phyloP scores from a whole-genome alignment of 2,329 filamentous ascomycete genomes.

The Didymellaceae sp. region DNA sequence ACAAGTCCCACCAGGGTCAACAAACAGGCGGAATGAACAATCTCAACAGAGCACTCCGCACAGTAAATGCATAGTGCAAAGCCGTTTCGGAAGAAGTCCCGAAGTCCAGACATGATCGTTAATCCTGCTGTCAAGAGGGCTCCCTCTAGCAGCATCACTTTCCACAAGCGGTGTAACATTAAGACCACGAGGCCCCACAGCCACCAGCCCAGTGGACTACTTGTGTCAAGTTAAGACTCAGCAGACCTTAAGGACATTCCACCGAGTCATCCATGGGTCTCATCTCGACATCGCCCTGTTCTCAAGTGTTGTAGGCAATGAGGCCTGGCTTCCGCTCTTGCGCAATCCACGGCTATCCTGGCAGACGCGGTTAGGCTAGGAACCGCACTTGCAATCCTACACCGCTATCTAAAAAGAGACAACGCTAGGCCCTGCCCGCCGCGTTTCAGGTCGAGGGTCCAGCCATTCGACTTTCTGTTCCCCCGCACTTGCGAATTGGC shows the following conservation, averaged over 20 bases:
- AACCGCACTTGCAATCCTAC: conserved; percentile 24
- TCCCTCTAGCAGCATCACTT: conserved; percentile 11
- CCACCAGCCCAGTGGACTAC: not conserved
- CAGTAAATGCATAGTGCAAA: conserved; percentile 3
- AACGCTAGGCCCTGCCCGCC: conserved; percentile 12
- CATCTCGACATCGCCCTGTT: not conserved
- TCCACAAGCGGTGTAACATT: conserved; percentile 12
- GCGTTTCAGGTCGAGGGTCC: conserved; percentile 18
- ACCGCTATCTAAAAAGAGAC: conserved; percentile 19
- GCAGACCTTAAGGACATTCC: conserved; percentile 15
- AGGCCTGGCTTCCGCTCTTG: conserved; percentile 17
- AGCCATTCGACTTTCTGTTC: conserved; percentile 15
- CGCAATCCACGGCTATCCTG: conserved; percentile 21
- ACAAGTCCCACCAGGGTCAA: not conserved
- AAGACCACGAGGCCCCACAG: conserved; percentile 4
- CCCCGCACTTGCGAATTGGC: conserved; percentile 18
- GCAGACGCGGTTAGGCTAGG: conserved; percentile 29
- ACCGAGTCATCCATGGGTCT: not conserved
- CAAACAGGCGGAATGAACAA: not conserved
- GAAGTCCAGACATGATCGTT: conserved; percentile 12
- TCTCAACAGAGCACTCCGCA: not conserved
- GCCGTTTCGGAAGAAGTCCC: not conserved
- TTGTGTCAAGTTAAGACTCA: conserved; percentile 8
- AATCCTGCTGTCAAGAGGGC: conserved; percentile 6
- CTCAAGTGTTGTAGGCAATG: conserved; percentile 1